Base-by-base conservation (phyloP, 2,329 filamentous ascomycete species). In the Kalmusia sp. region DNA sequence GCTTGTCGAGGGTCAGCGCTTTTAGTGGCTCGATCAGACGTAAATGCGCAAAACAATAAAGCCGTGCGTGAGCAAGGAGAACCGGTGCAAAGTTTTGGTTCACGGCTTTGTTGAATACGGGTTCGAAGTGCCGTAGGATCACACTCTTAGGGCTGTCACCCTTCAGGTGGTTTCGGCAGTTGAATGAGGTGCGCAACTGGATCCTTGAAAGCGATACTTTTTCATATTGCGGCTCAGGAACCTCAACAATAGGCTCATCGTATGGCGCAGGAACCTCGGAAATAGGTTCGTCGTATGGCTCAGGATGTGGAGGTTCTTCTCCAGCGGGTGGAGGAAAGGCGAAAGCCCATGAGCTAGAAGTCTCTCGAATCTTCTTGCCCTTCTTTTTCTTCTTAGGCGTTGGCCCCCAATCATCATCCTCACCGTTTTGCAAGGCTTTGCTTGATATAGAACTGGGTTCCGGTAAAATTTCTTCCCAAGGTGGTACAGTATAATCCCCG, bases 41-140 rank as follows among this genome's bases (percentile, higher is more conserved):
- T 49, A 65, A 47, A 9, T 62, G 52, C 0, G 69, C 64, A 43
- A 73, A 63, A 0, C 52, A 59, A 40, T 72, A 73, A 1, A 73
- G 57, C 2, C 62, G 61, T 15, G 68, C 67, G 34, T 73, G 66
- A 7, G 65, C 69, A 1, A 72, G 58, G 15, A 73, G 59, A 1
- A 68, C 46, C 0, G 58, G 55, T 0, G 58, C 59, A 34, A 66
- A 70, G 19, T 66, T 25, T 37, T 64, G 59, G 6, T 57, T 22
- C 0, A 45, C 30, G 0, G 31, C 19, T 2, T 14, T 34, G 27
- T 68, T 64, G n/a, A 24, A 0, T n/a, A 47, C 2, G 0, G 55
- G 55, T 9, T 50, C 28, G 9, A 51, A 54, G 1, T 25, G 5
- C 8, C 33, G 34, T 8, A 39, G 15, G 19, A 61, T 47, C 14